These are phyloP conservation scores for Penicillium ochrochloron DNA, from an alignment of 495 filamentous ascomycete species.

Conservation along the genomic window DNA sequence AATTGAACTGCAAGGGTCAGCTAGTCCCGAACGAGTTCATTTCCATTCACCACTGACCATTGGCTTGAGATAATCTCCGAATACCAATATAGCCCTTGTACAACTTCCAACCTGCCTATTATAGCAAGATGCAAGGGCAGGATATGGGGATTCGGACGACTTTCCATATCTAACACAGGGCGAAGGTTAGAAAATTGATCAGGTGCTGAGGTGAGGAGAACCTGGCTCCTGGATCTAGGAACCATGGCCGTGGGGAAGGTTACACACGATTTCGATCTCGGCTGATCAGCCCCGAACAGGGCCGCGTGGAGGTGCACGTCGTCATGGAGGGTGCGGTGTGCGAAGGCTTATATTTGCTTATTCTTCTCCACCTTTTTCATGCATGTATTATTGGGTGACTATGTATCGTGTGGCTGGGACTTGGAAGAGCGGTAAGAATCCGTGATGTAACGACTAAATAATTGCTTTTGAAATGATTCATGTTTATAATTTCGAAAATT, in stretches of 20 bases:
- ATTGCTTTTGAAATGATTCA: background rate
- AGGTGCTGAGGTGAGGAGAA: background rate
- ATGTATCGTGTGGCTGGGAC: background rate
- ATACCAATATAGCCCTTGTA: slow-evolving; percentile 3
- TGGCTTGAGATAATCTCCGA: slow-evolving; percentile 1
- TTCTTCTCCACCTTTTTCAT: background rate
- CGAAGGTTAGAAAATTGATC: background rate
- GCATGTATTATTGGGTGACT: background rate
- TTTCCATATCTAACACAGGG: background rate
- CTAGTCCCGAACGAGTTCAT: background rate
- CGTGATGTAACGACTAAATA: background rate
- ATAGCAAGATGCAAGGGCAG: background rate
- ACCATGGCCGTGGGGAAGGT: slow-evolving; percentile 9
- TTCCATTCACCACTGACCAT: background rate
- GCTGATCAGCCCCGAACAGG: background rate
- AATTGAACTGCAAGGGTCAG: background rate
- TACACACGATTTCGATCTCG: slow-evolving; percentile 16
- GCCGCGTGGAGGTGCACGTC: slow-evolving; percentile 10
- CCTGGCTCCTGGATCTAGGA: slow-evolving; percentile 3
- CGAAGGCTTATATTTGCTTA: background rate
- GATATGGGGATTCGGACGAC: background rate
- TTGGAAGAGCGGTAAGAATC: background rate
- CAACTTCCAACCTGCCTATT: background rate
- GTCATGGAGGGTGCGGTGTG: slow-evolving; percentile 12
- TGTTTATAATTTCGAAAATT: background rate